phyloP scores from a whole-genome alignment of 2,329 filamentous ascomycete species.

The Aspergillus puulaauensis region DNA sequence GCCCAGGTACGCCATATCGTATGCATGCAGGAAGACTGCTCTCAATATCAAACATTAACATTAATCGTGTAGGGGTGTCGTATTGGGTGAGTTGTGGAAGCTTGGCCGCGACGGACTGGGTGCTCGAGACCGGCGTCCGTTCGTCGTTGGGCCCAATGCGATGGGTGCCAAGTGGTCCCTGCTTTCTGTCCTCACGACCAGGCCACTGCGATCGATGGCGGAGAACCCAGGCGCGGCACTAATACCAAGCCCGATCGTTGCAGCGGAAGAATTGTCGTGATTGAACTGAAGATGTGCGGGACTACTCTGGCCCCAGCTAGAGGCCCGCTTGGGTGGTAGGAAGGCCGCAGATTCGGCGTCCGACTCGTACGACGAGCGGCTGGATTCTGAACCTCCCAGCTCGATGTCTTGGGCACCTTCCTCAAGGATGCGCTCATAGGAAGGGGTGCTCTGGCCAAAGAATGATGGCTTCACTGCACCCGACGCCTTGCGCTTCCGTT shows the following conservation, averaged over 20 bases:
- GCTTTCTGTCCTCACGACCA: constrained; percentile 82
- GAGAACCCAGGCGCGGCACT: constrained; percentile 32
- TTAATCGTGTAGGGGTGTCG: constrained; percentile 38
- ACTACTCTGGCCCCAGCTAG: constrained; percentile 31
- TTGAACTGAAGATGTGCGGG: constrained; percentile 38
- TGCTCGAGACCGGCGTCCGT: constrained; percentile 43
- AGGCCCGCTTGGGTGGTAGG: constrained; percentile 53
- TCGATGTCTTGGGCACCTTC: constrained; percentile 77
- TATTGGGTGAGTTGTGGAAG: constrained; percentile 35
- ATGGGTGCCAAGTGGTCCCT: constrained; percentile 69
- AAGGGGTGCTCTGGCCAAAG: constrained; percentile 36
- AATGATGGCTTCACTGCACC: constrained; percentile 48
- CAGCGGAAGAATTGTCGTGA: constrained; percentile 41
- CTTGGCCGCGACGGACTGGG: constrained; percentile 50
- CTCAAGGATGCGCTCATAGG: constrained; percentile 84
- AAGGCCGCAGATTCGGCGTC: constrained; percentile 54
- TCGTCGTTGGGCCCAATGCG: constrained; percentile 50
- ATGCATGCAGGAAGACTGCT: constrained; percentile 25
- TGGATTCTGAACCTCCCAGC: constrained; percentile 63
- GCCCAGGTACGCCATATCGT: constrained; percentile 22
- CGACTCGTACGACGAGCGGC: constrained; percentile 56
- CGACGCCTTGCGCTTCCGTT: constrained; percentile 62
- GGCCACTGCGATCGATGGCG: constrained; percentile 63
- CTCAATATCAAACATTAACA: constrained; percentile 15
- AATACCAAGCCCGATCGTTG: constrained; percentile 38